A percentile compares a stretch with the other conserved stretches of the same genome.
phyloP scores from a whole-genome alignment of 257 asterid genomes.

The Solanum chiquidenum region DNA sequence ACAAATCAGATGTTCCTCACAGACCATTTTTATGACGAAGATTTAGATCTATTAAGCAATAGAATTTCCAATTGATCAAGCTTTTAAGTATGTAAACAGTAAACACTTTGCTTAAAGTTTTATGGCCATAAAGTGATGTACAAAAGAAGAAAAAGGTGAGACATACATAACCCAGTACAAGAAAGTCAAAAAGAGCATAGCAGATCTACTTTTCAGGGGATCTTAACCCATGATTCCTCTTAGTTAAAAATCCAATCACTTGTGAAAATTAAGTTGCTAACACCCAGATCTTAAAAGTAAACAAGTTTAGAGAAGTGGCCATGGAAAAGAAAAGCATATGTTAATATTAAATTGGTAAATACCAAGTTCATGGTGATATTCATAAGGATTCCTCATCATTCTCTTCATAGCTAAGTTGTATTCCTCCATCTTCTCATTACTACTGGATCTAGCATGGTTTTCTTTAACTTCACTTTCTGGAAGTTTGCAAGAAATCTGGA shows the following conservation, averaged over 20 bases:
- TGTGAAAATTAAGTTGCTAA: not conserved
- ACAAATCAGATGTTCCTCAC: not conserved
- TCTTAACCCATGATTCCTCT: not conserved
- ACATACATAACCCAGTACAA: not conserved
- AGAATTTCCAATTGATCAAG: not conserved
- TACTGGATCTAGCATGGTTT: slow-evolving; percentile 3
- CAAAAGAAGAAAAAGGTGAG: not conserved
- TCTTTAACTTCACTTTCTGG: slow-evolving; percentile 28
- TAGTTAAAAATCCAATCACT: not conserved
- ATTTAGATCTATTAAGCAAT: not conserved
- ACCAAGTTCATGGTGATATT: slow-evolving; percentile 93
- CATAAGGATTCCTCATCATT: slow-evolving; percentile 92
- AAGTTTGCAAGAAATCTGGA: slow-evolving; percentile 33
- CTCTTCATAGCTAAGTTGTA: slow-evolving; percentile 73
- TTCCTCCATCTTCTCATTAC: slow-evolving; percentile 41
- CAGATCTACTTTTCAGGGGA: not conserved
- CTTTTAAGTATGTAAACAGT: not conserved
- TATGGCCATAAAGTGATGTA: not conserved
- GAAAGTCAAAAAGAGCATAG: not conserved
- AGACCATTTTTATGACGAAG: not conserved
- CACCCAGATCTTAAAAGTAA: no score
- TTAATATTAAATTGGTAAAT: not conserved
- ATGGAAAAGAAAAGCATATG: not conserved
- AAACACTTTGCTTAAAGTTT: not conserved
- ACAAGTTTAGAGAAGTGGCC: not conserved